These are phyloP conservation scores for Oryza officinalis DNA, from an alignment of 176 grass and related monocot genomes.

Conservation along the genomic window DNA sequence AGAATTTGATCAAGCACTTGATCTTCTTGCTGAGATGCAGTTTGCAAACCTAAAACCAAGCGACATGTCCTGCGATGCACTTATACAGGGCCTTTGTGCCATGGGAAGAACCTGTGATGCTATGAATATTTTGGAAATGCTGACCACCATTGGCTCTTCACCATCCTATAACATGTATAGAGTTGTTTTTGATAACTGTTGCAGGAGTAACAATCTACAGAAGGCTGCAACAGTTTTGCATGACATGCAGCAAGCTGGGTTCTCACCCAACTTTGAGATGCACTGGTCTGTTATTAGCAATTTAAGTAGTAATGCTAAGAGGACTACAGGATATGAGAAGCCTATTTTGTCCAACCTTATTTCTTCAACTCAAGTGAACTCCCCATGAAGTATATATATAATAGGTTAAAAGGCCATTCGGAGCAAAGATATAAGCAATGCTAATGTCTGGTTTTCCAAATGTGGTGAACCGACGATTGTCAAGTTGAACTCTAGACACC, in stretches of 20 bases:
- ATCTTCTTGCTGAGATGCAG: constrained; percentile 80
- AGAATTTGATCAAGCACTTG: constrained; percentile 66
- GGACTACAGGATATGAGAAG: constrained; percentile 39
- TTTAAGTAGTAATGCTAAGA: constrained; percentile 57
- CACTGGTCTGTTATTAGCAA: constrained; percentile 98
- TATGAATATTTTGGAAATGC: constrained; percentile 54
- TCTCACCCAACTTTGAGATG: constrained; percentile 85
- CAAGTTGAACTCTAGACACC: constrained; percentile 1
- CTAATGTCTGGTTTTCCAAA: constrained; percentile 11
- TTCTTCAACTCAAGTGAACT: constrained; percentile 26
- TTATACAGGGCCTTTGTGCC: constrained; percentile 68
- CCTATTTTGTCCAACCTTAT: constrained; percentile 71
- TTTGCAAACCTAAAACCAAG: constrained; percentile 51
- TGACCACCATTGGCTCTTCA: constrained; percentile 44
- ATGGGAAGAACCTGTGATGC: constrained; percentile 70
- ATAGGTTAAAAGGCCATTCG: constrained; percentile 21
- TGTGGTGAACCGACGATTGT: constrained; percentile 17
- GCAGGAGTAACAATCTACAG: constrained; percentile 51
- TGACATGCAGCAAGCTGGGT: constrained; percentile 84
- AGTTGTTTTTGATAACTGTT: constrained; percentile 69
- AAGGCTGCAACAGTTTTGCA: constrained; percentile 68
- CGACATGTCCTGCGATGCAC: constrained; percentile 51
- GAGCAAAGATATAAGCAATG: constrained; percentile 6
- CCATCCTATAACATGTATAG: constrained; percentile 79
- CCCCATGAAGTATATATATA: constrained; percentile 25